Evolutionary conservation across 129 eudicot species (phyloP), one percentile per base, ranked within the genome.

Genomic region (Flaveria robusta): DNA sequence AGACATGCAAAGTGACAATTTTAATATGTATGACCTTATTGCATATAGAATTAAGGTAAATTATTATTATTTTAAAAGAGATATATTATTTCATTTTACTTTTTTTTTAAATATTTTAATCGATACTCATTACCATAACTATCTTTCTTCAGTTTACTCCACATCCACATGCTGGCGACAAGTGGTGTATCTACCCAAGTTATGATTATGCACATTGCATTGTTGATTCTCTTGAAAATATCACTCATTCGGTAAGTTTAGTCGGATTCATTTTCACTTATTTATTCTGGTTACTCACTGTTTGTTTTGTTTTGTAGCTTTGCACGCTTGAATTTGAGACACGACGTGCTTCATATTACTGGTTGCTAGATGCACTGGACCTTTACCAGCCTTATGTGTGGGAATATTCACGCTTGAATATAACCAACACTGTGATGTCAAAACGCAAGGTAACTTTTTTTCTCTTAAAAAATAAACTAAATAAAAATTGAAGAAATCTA

Each of bases 141-240:
- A 64, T 68, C 50, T 19, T 63, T 49, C 12, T 51, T 39, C 93
- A 93, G 98, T 91, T 91, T 64, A 91, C 98, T 15, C 87, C 96
- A 75, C 98, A 94, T 80, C 97, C 98, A 11, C 97, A 91, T 68
- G 96, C 99, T 3, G 99, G 99, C 71, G 89, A 94, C 81, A 91
- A 91, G 77, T 94, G 97, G 98, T 89, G 97, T 78, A 91, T 91
- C 75, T 94, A 94, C 75, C 97, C 99, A 59, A 94, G 94, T 83
- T 94, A 91, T 86, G 99, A 94, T 77, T 94, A 82, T 72, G 88
- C 97, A 14, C 99, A 94, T 71, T 94, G 99, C 83, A 86, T 89
- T 79, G 97, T 94, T 6, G 97, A 94, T 86, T 94, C 97, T 81
- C 91, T 94, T 71, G 97, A 94, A 83, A 89, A 94, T 68, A 87